A percentile compares a stretch with the other conserved stretches of the same genome.
phyloP scores from a whole-genome alignment of 2,329 filamentous ascomycete species.

The Neonectria coccinea region DNA sequence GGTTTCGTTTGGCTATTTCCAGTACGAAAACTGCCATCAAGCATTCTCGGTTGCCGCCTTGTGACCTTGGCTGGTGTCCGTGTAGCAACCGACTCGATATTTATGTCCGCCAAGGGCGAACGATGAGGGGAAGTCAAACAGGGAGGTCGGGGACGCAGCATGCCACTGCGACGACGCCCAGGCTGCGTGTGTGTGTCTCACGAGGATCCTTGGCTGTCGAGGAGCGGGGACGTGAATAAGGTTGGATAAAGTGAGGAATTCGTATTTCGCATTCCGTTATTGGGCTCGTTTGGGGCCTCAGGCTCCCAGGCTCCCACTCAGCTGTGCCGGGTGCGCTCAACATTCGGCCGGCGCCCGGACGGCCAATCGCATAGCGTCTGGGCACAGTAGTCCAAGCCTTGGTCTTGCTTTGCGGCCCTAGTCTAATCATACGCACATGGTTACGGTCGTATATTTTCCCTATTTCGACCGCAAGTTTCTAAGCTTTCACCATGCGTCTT shows the following conservation, averaged over 20 bases:
- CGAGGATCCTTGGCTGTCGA: not conserved
- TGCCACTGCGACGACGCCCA: not conserved
- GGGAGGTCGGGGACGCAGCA: too few relatives aligned
- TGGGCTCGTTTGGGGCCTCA: not conserved
- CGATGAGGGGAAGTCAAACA: not conserved
- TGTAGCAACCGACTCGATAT: slow-evolving; percentile 9
- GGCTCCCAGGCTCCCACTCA: slow-evolving; percentile 27
- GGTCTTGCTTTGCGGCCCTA: not conserved
- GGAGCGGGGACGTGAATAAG: slow-evolving; percentile 16
- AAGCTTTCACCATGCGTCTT: not conserved
- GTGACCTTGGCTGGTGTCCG: slow-evolving; percentile 7
- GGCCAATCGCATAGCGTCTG: slow-evolving; percentile 26
- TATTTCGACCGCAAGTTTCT: not conserved
- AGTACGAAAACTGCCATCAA: not conserved
- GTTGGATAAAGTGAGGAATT: slow-evolving; percentile 37
- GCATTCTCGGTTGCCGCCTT: not conserved
- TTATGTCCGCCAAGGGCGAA: slow-evolving; percentile 13
- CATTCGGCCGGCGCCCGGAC: slow-evolving; percentile 3
- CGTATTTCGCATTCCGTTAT: slow-evolving; percentile 42
- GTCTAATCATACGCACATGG: not conserved
- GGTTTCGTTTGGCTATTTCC: not conserved
- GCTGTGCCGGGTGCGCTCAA: slow-evolving; percentile 22
- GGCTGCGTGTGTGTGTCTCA: not conserved
- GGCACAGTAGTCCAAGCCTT: slow-evolving; percentile 7
- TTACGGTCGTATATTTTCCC: not conserved